Evolutionary conservation across 2,329 filamentous ascomycete species (phyloP), one percentile per base, ranked within the genome.

Genomic region (Ascochyta viciae-villosae): DNA sequence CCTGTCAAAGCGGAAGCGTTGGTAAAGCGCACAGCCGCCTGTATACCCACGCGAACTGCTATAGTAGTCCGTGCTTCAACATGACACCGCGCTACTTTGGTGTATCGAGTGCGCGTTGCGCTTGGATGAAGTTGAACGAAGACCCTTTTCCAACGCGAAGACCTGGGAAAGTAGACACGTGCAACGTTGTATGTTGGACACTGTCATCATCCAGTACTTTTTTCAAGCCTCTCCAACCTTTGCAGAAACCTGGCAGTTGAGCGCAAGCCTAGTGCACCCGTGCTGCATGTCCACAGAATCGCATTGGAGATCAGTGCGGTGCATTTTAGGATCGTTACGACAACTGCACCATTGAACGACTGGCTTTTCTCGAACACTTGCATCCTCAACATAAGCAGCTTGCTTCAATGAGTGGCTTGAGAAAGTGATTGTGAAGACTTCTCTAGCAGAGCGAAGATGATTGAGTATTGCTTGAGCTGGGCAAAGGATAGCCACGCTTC

Each of bases 1-100:
- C 37, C 24, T 50, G 42, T 51, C 53, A 35, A 46, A 38, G 37
- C 48, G 26, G 22, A 33, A 46, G 31, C 38, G 31, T 46, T 42
- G 23, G n/a, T 33, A 23, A 10, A 40, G n/a, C 24, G 46, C 47
- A 50, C 42, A 26, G 31, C 5, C 34, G 35, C n/a, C 4, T 24
- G 15, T 7, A 5, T 16, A 43, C 43, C 22, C 19, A 33, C 1
- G 10, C 19, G 23, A 37, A 40, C 16, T 29, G 23, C 22, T 42
- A 37, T 23, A 27, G 19, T 4, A 26, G 24, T 27, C n/a, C 29
- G 22, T 41, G 23, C 37, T 26, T 53, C 42, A 19, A 53, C 19
- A 22, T 13, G 6, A 16, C 6, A 27, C 3, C 22, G 16, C 8
- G n/a, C 6, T 15, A 2, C 24, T 41, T 8, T 19, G 16, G 39